Conservation (phyloP, 1,284 basidiomycete species). For the Ustilago esculenta region DNA sequence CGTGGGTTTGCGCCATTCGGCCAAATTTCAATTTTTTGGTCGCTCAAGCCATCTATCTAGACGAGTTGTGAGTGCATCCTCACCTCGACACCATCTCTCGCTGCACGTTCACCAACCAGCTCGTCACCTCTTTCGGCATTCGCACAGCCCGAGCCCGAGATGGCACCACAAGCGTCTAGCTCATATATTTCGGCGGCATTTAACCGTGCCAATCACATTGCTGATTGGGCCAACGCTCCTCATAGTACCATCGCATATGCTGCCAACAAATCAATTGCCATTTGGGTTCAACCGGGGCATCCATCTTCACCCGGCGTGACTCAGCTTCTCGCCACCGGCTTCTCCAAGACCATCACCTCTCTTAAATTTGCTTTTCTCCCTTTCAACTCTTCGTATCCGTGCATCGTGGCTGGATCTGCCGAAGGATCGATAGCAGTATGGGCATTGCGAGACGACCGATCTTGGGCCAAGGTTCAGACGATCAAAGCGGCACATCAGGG, state of each 20-base stretch:
- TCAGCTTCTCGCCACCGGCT: slow-evolving; percentile 42
- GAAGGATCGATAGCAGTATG: slow-evolving; percentile 46
- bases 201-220: slow-evolving; percentile 58
- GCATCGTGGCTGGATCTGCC: slow-evolving; percentile 48
- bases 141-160: slow-evolving; percentile 2
- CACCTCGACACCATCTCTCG: background rate
- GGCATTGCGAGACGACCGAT: slow-evolving; percentile 5
- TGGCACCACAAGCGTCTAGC: slow-evolving; percentile 32
- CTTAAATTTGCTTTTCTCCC: slow-evolving; percentile 42
- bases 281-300: slow-evolving; percentile 41
- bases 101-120: no score
- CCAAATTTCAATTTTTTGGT: slow-evolving; percentile 2
- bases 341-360: slow-evolving; percentile 41
- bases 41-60: slow-evolving; percentile 23
- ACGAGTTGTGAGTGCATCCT: no score
- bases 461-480: slow-evolving; percentile 5
- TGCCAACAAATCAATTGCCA: slow-evolving; percentile 54
- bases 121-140: no score
- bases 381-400: slow-evolving; percentile 1
- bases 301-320: slow-evolving; percentile 19
- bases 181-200: slow-evolving; percentile 60
- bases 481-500: slow-evolving; percentile 44
- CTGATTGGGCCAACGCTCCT: slow-evolving; percentile 51
- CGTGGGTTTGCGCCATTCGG: background rate
- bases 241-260: slow-evolving; percentile 50